Conservation (phyloP, 257 asterid genomes). For the Nicotiana noctiflora region DNA sequence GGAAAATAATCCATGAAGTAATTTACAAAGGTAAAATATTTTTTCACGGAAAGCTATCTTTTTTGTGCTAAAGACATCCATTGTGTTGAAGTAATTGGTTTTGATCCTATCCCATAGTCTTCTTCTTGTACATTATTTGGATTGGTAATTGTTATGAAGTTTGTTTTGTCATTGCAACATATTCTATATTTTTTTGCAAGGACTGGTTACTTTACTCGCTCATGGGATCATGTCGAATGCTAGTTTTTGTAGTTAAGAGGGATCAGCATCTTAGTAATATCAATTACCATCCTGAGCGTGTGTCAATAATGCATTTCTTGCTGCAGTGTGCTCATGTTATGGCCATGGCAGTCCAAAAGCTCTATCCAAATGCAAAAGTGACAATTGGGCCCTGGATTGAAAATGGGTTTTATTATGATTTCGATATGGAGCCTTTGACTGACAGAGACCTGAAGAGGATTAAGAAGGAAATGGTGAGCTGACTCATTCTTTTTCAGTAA, state of each 20-base stretch:
- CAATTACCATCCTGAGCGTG: neutral
- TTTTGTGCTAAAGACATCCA: neutral
- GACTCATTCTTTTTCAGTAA: neutral
- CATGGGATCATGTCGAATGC: neutral
- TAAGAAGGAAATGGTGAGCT: conserved; percentile 92
- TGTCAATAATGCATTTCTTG: neutral
- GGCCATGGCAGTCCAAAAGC: conserved; percentile 99
- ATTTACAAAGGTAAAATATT: neutral
- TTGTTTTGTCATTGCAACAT: neutral
- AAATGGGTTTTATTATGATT: conserved; percentile 88
- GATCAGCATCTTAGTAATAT: neutral
- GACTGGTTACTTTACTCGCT: neutral
- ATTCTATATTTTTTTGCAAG: neutral
- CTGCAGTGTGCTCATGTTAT: conserved; percentile 98
- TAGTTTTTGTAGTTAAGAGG: neutral
- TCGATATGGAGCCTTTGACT: conserved; percentile 87
- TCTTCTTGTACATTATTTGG: neutral
- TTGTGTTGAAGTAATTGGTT: neutral
- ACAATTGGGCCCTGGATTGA: conserved; percentile 98
- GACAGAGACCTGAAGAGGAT: conserved; percentile 86
- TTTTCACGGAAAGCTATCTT: neutral
- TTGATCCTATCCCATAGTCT: neutral
- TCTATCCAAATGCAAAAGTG: conserved; percentile 87
- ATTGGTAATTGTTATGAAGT: neutral
- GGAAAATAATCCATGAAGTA: neutral